Evolutionary conservation across 306 rosid genomes (phyloP), one percentile per base, ranked within the genome.

Genomic region (Oxytropis ochrocephala): DNA sequence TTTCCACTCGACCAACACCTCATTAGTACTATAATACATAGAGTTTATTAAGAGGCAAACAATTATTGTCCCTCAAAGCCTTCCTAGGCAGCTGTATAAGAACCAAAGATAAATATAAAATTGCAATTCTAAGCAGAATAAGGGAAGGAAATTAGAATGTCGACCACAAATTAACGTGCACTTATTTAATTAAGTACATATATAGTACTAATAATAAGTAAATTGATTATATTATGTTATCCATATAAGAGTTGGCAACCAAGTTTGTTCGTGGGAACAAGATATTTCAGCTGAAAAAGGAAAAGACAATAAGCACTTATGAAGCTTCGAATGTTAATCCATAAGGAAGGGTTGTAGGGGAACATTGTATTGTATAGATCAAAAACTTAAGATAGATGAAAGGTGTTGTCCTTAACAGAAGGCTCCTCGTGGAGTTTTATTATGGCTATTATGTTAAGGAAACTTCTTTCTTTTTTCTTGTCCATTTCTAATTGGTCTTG

Each of bases 281-380:
- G 13, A 49, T 19, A 33, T 24, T 44, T 42, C 36, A 67, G 30
- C 69, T 41, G 5, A 57, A 48, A 54, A 12, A 18, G 36, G 7
- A 41, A 61, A 38, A 29, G 3, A 1, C 58, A 58, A 21, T 21
- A 65, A 78, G 35, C 70, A 27, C 47, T 72, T 58, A 5, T 4
- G 53, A 62, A 72, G 52, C 59, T 67, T 13, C 59, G 33, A 56
- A 11, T 14, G 41, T 12, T 65, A 58, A 65, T 59, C 79, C 67
- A 35, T 17, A 74, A 67, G 72, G 72, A 79, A 17, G 76, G 79
- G 68, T 53, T 36, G 79, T 74, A 47, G 76, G 76, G 83, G 60
- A 53, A 76, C 75, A 69, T 3, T 33, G 35, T 29, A 69, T 3
- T 33, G 35, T 29, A 11, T 29, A 32, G 4, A 24, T 78, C 8